phyloP scores from a whole-genome alignment of 148 eudicot species.

The Cornus kousa region DNA sequence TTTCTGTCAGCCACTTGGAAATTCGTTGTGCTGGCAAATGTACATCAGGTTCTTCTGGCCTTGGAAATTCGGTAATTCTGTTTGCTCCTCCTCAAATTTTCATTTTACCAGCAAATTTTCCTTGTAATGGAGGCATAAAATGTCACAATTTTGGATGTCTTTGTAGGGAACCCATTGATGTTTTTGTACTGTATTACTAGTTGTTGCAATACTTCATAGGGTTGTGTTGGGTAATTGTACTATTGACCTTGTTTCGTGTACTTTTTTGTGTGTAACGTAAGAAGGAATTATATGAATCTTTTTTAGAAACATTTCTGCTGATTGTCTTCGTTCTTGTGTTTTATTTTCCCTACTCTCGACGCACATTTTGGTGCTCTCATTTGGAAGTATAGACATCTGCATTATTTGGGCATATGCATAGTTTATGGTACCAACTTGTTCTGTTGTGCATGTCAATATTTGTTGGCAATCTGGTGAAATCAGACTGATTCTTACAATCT shows the following conservation, averaged over 20 bases:
- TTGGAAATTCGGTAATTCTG: background rate
- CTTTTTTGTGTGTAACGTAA: conserved; percentile 2
- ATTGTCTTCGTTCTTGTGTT: background rate
- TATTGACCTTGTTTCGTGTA: background rate
- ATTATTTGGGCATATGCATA: no score
- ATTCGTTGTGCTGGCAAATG: conserved; percentile 12
- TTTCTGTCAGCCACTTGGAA: background rate
- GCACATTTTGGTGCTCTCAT: no score
- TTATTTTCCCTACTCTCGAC: no score
- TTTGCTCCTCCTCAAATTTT: background rate
- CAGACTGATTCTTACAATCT: no score
- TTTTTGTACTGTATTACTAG: conserved; percentile 4
- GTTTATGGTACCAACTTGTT: no score
- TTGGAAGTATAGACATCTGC: no score
- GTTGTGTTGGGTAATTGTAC: background rate
- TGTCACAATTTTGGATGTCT: conserved; percentile 19
- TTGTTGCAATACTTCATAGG: background rate
- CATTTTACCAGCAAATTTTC: background rate
- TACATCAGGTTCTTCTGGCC: conserved; percentile 1
- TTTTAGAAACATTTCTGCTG: background rate
- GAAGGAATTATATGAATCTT: background rate
- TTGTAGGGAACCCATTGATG: background rate
- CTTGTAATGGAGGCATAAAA: background rate
- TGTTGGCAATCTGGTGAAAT: no score
- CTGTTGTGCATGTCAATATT: no score